Evolutionary conservation across 306 rosid genomes (phyloP).

Genomic region (Acacia melanoxylon): DNA sequence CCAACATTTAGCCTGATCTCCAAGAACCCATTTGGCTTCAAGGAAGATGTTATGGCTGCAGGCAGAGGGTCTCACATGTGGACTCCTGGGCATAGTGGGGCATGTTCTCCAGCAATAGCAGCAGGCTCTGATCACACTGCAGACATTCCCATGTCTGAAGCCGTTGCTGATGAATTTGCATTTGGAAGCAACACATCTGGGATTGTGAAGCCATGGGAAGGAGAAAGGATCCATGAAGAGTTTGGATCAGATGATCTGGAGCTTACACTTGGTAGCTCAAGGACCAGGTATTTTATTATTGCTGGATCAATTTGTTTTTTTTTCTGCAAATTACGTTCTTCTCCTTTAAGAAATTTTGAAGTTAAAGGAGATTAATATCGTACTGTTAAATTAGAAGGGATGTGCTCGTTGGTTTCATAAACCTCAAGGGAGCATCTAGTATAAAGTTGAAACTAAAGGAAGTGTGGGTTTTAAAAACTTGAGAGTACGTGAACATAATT

Average conservation of each 20-base stretch:
- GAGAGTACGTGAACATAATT: neutral
- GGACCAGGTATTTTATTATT: slow-evolving; percentile 55
- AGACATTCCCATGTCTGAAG: slow-evolving; percentile 89
- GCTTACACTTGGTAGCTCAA: slow-evolving; percentile 96
- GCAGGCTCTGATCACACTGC: slow-evolving; percentile 76
- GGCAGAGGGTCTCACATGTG: slow-evolving; percentile 77
- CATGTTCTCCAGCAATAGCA: slow-evolving; percentile 90
- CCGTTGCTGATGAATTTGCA: slow-evolving; percentile 83
- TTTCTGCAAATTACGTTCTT: neutral
- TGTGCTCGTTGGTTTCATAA: neutral
- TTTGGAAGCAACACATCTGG: slow-evolving; percentile 80
- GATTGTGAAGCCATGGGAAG: slow-evolving; percentile 96
- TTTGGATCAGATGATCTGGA: slow-evolving; percentile 87
- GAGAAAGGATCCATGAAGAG: slow-evolving; percentile 92
- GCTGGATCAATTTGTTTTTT: slow-evolving; percentile 10
- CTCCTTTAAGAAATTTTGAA: neutral
- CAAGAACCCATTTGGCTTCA: slow-evolving; percentile 80
- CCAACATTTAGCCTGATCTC: slow-evolving; percentile 87
- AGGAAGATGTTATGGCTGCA: slow-evolving; percentile 53
- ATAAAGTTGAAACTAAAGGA: neutral
- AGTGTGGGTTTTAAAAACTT: neutral
- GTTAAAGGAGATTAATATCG: neutral
- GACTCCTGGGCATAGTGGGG: slow-evolving; percentile 96
- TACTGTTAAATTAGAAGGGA: neutral
- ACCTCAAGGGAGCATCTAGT: neutral